Conservation (phyloP, 352 stramenopile genomes). For the Globisporangium nunn region DNA sequence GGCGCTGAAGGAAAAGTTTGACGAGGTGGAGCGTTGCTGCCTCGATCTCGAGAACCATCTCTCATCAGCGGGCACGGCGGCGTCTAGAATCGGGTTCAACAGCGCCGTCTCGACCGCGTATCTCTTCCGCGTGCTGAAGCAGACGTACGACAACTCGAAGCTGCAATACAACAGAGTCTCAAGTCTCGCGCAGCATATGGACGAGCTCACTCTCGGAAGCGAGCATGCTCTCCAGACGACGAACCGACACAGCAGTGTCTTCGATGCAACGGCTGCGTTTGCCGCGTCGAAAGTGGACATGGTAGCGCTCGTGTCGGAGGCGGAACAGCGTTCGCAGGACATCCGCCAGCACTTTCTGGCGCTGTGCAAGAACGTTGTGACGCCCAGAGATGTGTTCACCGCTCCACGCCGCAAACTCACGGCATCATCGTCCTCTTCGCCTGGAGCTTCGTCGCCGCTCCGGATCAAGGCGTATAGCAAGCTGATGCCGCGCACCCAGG, state of each 20-base stretch:
- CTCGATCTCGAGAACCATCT: conserved; percentile 43
- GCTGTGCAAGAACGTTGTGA: conserved; percentile 58
- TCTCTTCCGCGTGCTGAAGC: conserved; percentile 63
- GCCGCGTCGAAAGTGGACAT: conserved; percentile 39
- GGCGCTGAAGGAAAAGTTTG: conserved; percentile 39
- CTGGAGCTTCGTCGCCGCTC: conserved; percentile 19
- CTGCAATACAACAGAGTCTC: conserved; percentile 64
- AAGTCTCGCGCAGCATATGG: conserved; percentile 39
- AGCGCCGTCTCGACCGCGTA: conserved; percentile 28
- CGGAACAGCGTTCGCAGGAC: conserved; percentile 34
- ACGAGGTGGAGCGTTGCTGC: conserved; percentile 45
- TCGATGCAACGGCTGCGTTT: conserved; percentile 13
- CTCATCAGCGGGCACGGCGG: conserved; percentile 23
- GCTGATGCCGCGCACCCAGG: conserved; percentile 58
- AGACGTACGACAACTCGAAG: conserved; percentile 74
- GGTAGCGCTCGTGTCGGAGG: conserved; percentile 32
- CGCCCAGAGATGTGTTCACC: conserved; percentile 43
- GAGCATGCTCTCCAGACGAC: conserved; percentile 20
- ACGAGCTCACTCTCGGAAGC: conserved; percentile 37
- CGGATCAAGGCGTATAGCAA: conserved; percentile 52
- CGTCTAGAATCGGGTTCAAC: conserved; percentile 5
- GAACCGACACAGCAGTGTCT: conserved; percentile 10
- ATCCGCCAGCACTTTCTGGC: conserved; percentile 45
- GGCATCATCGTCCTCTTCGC: conserved; percentile 1
- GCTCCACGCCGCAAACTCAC: conserved; percentile 32